Evolutionary conservation across 1,284 basidiomycete genomes (phyloP).

Genomic region (Tilletiaria anomala): DNA sequence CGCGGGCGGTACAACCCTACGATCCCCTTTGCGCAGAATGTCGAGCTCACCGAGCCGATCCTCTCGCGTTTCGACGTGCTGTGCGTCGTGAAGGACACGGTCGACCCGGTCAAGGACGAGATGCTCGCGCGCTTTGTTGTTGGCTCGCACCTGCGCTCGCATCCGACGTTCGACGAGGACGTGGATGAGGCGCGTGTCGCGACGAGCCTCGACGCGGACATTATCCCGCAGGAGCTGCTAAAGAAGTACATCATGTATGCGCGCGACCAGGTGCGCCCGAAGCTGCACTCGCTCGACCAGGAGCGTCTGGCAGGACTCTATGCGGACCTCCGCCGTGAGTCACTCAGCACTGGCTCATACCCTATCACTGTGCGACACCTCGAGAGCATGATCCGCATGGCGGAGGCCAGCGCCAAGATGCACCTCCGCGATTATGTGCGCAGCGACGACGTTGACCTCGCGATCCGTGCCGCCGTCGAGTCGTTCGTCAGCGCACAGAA

Average conservation of each 20-base stretch:
- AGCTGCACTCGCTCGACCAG: constrained; percentile 85
- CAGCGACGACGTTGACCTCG: constrained; percentile 88
- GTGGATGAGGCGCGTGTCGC: constrained; percentile 73
- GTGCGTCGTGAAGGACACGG: constrained; percentile 93
- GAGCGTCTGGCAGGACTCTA: constrained; percentile 90
- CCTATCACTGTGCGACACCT: constrained; percentile 95
- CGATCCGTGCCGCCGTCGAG: constrained; percentile 62
- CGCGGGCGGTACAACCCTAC: constrained; percentile 47
- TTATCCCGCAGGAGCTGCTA: constrained; percentile 92
- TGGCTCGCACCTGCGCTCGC: constrained; percentile 81
- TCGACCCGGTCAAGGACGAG: constrained; percentile 93
- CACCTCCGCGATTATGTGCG: constrained; percentile 89
- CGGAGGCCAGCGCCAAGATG: constrained; percentile 97
- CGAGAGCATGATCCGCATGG: constrained; percentile 98
- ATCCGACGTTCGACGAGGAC: constrained; percentile 71
- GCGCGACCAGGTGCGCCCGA: constrained; percentile 76
- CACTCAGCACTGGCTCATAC: constrained; percentile 87
- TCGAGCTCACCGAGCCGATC: constrained; percentile 95
- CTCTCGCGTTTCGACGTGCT: constrained; percentile 96
- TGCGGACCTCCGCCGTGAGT: constrained; percentile 90
- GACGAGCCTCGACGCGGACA: constrained; percentile 72
- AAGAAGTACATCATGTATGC: constrained; percentile 99
- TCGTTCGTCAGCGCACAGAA: constrained; percentile 54
- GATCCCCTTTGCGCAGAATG: constrained; percentile 80
- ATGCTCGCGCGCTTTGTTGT: constrained; percentile 92